Evolutionary conservation across 164 flowering plant genomes (phyloP).

Genomic region (Dillenia suffruticosa): DNA sequence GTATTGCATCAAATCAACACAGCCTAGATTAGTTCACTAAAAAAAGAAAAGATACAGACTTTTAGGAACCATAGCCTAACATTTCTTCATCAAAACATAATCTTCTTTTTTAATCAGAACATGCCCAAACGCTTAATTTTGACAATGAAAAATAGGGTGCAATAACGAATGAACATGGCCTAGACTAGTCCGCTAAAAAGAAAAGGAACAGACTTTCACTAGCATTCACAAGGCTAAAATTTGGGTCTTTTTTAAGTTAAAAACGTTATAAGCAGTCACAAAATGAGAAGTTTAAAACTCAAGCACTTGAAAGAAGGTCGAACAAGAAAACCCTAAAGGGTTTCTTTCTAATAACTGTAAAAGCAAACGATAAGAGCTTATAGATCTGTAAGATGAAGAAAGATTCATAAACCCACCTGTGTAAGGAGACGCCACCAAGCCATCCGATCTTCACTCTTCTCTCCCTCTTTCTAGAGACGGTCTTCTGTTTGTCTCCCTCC

Average conservation of each 20-base stretch:
- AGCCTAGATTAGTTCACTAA: no score
- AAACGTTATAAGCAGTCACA: background rate
- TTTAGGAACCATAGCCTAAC: no score
- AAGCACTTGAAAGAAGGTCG: background rate
- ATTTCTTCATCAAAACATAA: no score
- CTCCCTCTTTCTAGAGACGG: background rate
- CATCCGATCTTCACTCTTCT: background rate
- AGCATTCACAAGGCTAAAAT: background rate
- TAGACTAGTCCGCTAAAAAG: no score
- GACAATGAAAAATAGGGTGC: no score
- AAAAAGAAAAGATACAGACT: no score
- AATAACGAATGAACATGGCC: no score
- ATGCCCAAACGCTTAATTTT: no score
- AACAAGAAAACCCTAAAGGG: conserved; percentile 1
- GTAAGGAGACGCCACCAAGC: conserved; percentile 29
- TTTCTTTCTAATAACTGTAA: background rate
- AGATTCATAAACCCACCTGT: conserved; percentile 15
- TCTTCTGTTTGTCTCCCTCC: conserved; percentile 3
- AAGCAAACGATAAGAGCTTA: background rate
- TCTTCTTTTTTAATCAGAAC: no score
- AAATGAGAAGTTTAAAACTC: background rate
- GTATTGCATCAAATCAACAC: no score
- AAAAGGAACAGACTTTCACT: no score
- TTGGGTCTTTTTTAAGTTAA: background rate
- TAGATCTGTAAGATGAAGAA: background rate